Base-by-base conservation (phyloP, 345 rosid species). In the Brassica cretica region DNA sequence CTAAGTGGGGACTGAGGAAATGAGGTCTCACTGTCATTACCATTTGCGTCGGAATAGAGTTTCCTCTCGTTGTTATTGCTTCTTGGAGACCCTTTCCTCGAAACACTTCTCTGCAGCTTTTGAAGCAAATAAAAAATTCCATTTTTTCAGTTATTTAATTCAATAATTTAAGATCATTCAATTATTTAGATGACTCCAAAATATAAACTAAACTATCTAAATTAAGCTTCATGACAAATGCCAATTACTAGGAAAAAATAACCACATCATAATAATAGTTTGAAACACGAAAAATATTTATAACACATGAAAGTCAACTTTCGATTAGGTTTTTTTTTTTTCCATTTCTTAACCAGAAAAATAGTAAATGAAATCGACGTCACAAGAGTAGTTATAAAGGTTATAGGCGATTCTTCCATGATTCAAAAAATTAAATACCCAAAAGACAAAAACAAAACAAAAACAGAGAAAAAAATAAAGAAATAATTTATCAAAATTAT, bases 31-130 rank as follows among this genome's bases (percentile, higher is more conserved):
- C 74, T 84, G 51, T 86, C 90, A 73, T 77, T 84, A n/a, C 79
- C 76, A 70, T 75, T 75, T 12, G 85, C 39, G 76, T 81, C 85
- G 16, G 76, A 77, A 60, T 79, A 80, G 10, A 76, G 75, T 76
- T 86, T 90, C 80, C 85, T 85, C 76, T 87, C 89, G 27, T 70
- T 70, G 51, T 83, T 69, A 39, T 83, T 82, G 33, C 95, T 89
- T 55, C 84, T 71, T 1, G 73, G 74, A 44, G 89, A 78, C 82
- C 93, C 94, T 83, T 92, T 94, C 75, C 90, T 85, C 59, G 97
- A 89, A 62, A 88, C 84, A 79, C 76, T 87, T 84, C 88, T 89
- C 91, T 92, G 93, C 88, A 90, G 78, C 87, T 86, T 83, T 72
- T 82, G 1, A 9, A 18, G 35, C 18, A 9, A 65, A 41, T 33